These are phyloP conservation scores for Cutaneotrichosporon cyanovorans DNA, from an alignment of 1,284 basidiomycete species.

Conservation along the genomic window DNA sequence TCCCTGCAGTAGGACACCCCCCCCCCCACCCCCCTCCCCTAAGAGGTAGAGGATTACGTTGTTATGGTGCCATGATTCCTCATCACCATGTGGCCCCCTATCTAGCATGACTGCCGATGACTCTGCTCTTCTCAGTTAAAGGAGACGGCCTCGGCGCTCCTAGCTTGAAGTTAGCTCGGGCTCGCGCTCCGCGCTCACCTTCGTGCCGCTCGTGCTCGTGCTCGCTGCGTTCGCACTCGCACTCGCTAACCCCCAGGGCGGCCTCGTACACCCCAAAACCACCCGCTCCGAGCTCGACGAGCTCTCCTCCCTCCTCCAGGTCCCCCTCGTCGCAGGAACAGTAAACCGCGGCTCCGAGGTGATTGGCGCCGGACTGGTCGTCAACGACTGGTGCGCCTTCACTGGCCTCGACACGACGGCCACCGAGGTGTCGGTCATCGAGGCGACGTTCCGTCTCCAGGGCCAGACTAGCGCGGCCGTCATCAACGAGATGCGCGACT, in stretches of 20 bases:
- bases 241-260: conserved; percentile 58
- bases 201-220: neutral
- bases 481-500: conserved; percentile 89
- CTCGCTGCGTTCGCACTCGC: no score
- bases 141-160: no score
- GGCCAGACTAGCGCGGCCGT: conserved; percentile 77
- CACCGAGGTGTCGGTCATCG: conserved; percentile 96
- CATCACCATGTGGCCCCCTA: no score
- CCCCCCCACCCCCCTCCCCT: no score
- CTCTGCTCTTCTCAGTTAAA: no score
- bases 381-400: conserved; percentile 99
- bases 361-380: conserved; percentile 92
- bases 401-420: conserved; percentile 94
- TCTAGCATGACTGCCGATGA: no score
- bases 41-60: no score
- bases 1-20: no score
- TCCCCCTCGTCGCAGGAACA: conserved; percentile 93
- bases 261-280: conserved; percentile 94
- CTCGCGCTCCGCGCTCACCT: neutral
- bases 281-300: conserved; percentile 97
- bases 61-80: no score
- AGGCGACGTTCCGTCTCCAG: conserved; percentile 91
- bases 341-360: conserved; percentile 98
- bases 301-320: conserved; percentile 84
- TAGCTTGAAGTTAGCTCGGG: no score